Evolutionary conservation across 1,284 basidiomycete genomes (phyloP).

Genomic region (Crucibulum parvulum): DNA sequence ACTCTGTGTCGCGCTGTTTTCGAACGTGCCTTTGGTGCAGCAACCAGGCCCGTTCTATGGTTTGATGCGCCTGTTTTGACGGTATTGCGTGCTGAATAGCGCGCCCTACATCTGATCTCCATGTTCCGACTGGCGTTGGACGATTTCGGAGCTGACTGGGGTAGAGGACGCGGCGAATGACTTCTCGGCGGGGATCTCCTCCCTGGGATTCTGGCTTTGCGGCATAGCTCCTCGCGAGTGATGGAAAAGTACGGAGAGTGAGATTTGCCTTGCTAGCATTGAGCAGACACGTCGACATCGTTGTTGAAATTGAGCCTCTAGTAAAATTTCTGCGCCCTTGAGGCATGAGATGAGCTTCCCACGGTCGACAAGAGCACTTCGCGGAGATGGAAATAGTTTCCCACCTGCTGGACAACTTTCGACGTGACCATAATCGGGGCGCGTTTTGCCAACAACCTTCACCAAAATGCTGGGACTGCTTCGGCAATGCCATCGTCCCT

Average conservation of each 20-base stretch:
- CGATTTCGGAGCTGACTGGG: slow-evolving; percentile 75
- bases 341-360: not conserved
- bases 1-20: slow-evolving; percentile 68
- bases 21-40: slow-evolving; percentile 81
- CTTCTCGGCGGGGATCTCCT: slow-evolving; percentile 71
- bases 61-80: slow-evolving; percentile 89
- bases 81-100: slow-evolving; percentile 81
- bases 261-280: slow-evolving; percentile 14
- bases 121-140: slow-evolving; percentile 79
- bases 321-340: not conserved
- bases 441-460: not conserved
- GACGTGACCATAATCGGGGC: not conserved
- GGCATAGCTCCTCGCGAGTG: slow-evolving; percentile 36
- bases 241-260: slow-evolving; percentile 10
- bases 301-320: not conserved
- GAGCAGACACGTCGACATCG: slow-evolving; percentile 33
- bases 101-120: slow-evolving; percentile 77
- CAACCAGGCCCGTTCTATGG: slow-evolving; percentile 92
- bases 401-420: not conserved
- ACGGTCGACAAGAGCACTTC: not conserved
- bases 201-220: slow-evolving; percentile 32
- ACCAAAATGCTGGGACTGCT: slow-evolving; percentile 33
- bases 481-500: slow-evolving; percentile 32
- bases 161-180: slow-evolving; percentile 81
- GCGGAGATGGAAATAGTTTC: not conserved